Base-by-base conservation (phyloP, 2,329 filamentous ascomycete genomes). In the Colletotrichum sp. region DNA sequence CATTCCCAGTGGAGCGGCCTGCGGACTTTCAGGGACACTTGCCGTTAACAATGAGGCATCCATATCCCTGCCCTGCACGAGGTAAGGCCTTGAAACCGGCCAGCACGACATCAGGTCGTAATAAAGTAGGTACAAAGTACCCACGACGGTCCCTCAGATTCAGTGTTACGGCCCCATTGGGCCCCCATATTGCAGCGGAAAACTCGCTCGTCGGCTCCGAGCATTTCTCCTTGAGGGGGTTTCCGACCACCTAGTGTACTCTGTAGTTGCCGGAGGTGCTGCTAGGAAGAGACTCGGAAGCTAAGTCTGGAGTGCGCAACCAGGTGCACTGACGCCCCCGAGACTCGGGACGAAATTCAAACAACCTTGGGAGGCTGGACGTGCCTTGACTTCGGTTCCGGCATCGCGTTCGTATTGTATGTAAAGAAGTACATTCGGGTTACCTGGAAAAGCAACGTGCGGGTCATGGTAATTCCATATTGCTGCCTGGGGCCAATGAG, bases 41-140 rank as follows among this genome's bases (percentile, higher is more conserved):
- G 69, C 72, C 69, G 63, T 71, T 63, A 26, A 76, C 49, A 18
- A 69, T 34, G 57, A 39, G 28, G 28, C 59, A 62, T 62, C 18
- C 44, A 24, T 32, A 69, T 73, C 73, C 73, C 71, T 73, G 73
- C 49, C 34, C 15, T 73, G 26, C 70, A 73, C 69, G 70, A 62
- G 59, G 70, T 44, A 36, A 73, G 57, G 64, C 34, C 64, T 52
- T 73, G 70, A 69, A 73, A 73, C 70, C 28, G 70, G 64, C 69
- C 70, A 73, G 73, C 70, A 73, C 70, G 73, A 65, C 70, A 76
- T 73, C 64, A 52, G 64, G 70, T 76, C 64, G 65, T 16, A 76
- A 69, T 76, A 69, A 69, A 73, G 57, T 69, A 76, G 34, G 34
- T 63, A 32, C 66, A 30, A n/a, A 39, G 62, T 65, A 69, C 63